Evolutionary conservation across 2,329 filamentous ascomycete genomes (phyloP).

Genomic region (Trichophyton simii): DNA sequence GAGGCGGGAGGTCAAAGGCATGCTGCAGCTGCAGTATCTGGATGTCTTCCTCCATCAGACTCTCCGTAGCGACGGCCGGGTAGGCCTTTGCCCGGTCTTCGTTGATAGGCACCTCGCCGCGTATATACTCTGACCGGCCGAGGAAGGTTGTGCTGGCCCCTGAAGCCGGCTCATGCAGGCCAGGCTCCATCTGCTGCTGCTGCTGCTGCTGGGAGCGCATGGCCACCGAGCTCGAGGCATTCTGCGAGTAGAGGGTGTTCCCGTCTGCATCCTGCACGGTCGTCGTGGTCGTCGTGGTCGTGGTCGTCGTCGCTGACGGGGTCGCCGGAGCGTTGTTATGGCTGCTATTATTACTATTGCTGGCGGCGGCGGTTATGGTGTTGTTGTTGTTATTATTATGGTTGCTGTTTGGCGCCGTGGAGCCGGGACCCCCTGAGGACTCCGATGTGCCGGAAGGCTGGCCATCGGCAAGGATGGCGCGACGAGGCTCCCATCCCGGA

Average conservation of each 20-base stretch:
- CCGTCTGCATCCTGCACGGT: slow-evolving; percentile 7
- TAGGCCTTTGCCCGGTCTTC: slow-evolving; percentile 20
- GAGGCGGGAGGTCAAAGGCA: slow-evolving; percentile 20
- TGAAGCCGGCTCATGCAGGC: slow-evolving; percentile 13
- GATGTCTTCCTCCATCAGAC: slow-evolving; percentile 19
- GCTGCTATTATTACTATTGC: background rate
- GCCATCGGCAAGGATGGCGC: slow-evolving; percentile 8
- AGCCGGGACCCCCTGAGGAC: slow-evolving; percentile 7
- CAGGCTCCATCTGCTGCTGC: slow-evolving; percentile 9
- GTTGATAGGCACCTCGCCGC: slow-evolving; percentile 18
- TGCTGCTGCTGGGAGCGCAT: slow-evolving; percentile 7
- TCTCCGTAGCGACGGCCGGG: slow-evolving; percentile 16
- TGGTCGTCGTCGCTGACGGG: slow-evolving; percentile 4
- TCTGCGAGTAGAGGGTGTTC: slow-evolving; percentile 6
- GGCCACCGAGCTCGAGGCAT: slow-evolving; percentile 1
- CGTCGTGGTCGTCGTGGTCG: background rate
- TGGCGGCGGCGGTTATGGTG: background rate
- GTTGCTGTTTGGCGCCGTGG: slow-evolving; percentile 5
- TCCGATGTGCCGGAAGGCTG: slow-evolving; percentile 9
- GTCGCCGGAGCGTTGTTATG: slow-evolving; percentile 5
- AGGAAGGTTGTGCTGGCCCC: slow-evolving; percentile 18
- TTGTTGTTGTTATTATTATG: background rate
- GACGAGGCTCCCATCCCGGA: slow-evolving; percentile 9
- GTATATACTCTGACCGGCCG: slow-evolving; percentile 21
- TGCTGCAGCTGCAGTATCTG: slow-evolving; percentile 18